A percentile compares a stretch with the other conserved stretches of the same genome.
Conservation (phyloP, 805 yeast species). For the Millerozyma acaciae region DNA sequence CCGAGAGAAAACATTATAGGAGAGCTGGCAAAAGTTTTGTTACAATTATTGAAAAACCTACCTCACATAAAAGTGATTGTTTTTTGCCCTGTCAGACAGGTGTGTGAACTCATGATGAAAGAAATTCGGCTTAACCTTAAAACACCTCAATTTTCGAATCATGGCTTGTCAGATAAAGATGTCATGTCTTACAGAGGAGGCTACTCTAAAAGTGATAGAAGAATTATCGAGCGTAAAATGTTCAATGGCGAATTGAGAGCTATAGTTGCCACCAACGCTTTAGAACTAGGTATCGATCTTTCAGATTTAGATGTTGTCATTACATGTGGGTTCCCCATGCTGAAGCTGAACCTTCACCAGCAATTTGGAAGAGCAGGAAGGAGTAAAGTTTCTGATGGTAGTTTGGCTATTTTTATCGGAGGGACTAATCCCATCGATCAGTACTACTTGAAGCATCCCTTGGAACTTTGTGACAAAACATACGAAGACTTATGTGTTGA, state of each 20-base stretch:
- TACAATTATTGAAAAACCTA: conserved; percentile 53
- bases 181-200: conserved; percentile 96
- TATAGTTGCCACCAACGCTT: conserved; percentile 89
- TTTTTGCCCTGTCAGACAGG: conserved; percentile 81
- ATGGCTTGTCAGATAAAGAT: conserved; percentile 42
- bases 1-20: conserved; percentile 64
- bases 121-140: conserved; percentile 53
- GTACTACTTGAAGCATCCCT: conserved; percentile 69
- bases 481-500: conserved; percentile 42
- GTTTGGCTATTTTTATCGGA: conserved; percentile 80
- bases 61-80: conserved; percentile 75
- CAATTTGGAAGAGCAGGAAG: conserved; percentile 98
- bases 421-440: conserved; percentile 84
- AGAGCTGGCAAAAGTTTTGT: conserved; percentile 73
- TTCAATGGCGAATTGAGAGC: conserved; percentile 82
- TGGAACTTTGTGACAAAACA: conserved; percentile 43
- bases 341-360: conserved; percentile 84
- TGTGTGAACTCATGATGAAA: conserved; percentile 84
- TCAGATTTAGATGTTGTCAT: conserved; percentile 90
- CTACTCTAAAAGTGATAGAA: conserved; percentile 78
- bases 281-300: conserved; percentile 93
- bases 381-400: conserved; percentile 62
- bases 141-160: conserved; percentile 37
- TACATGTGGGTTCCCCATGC: conserved; percentile 88
- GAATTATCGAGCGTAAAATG: conserved; percentile 87